Percentiles rank a stretch among this genome's conserved stretches.
Evolutionary conservation across 129 eudicot genomes (phyloP).

Genomic region (Lactuca sativa): DNA sequence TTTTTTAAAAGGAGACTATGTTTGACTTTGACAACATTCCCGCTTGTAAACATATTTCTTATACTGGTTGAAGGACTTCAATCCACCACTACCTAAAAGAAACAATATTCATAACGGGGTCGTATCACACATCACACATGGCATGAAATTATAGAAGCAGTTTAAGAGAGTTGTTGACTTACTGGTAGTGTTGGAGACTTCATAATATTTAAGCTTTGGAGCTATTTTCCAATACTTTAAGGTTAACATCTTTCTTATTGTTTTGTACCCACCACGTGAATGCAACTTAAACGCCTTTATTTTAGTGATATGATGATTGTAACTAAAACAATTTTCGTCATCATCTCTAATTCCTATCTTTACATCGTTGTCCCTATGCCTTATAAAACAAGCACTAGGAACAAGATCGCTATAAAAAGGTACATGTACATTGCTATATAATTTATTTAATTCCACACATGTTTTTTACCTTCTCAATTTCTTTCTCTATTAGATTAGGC

Average conservation of each 20-base stretch:
- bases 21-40: constrained; percentile 48
- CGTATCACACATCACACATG: too few species aligned
- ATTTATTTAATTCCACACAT: constrained; percentile 39
- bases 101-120: constrained; percentile 3
- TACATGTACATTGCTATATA: constrained; percentile 65
- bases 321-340: constrained; percentile 75
- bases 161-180: constrained; percentile 35
- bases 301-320: constrained; percentile 53
- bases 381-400: constrained; percentile 56
- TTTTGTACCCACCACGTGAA: constrained; percentile 56
- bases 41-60: constrained; percentile 49
- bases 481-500: constrained; percentile 34
- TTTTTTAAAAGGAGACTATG: constrained; percentile 50
- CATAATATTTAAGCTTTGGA: constrained; percentile 70
- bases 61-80: constrained; percentile 42
- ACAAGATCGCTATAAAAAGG: constrained; percentile 53
- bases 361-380: constrained; percentile 59
- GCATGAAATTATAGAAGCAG: constrained; percentile 6
- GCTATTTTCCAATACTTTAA: constrained; percentile 71
- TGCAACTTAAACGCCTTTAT: constrained; percentile 61
- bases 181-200: constrained; percentile 49
- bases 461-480: constrained; percentile 44
- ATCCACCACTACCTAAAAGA: constrained; percentile 48
- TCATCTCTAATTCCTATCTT: constrained; percentile 81
- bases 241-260: constrained; percentile 66